Evolutionary conservation across 495 filamentous ascomycete species (phyloP), one percentile per base, ranked within the genome.

Genomic region (Tuber borchii): DNA sequence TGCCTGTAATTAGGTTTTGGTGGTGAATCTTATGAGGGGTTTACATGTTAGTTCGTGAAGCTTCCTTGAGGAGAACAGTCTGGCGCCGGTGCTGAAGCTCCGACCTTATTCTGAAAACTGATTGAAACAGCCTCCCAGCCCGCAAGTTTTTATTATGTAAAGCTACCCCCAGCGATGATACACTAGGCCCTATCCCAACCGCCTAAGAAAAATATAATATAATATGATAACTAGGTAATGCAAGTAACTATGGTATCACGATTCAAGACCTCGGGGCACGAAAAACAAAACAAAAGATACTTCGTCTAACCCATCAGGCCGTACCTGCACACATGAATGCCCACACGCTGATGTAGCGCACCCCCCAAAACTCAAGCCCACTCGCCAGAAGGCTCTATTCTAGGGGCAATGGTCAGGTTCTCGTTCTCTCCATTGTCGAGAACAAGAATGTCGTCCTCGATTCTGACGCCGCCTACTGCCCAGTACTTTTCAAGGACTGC

Each of bases 391-490:
- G 26, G 56, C 3, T 65, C 56, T 17, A 65, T 34, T 19, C 26
- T 96, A 0, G 93, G 93, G 69, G 92, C 93, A 10, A 88, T 90
- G 1, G 94, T 97, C 80, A 97, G 84, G 79, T 94, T 95, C 68
- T 79, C 78, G 40, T 83, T 83, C 19, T 69, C 42, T 20, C 93
- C 93, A 46, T 87, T 86, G 40, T 87, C 86, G 4, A 93, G 97
- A 20, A 97, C 90, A 17, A 97, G 86, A 71, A 97, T 91, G 83
- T 94, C 92, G 84, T 97, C 95, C 85, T 98, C 95, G 77, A 98
- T 95, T 48, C 95, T 88, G 43, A 95, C 93, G 20, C 95, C 95
- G 26, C 95, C 95, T 37, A 97, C 90, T 40, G 86, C 86, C 77
- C 91, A 90, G 81, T 92, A 97, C 77, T 87, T 87, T 22, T 88